phyloP scores from a whole-genome alignment of 768 basidiomycete species.

The Xerocomus potaroensis region DNA sequence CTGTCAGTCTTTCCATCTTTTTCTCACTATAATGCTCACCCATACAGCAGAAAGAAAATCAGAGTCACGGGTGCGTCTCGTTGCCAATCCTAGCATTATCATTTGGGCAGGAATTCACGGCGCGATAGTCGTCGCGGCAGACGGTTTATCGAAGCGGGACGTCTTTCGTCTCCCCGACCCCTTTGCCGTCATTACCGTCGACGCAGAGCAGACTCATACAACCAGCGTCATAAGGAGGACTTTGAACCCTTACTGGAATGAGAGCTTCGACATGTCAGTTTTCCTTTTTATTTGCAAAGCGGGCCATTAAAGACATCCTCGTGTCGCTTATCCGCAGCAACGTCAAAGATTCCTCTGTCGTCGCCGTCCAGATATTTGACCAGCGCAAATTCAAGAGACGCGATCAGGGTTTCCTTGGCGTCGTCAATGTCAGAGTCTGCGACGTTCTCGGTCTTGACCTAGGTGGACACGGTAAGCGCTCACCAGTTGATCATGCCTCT shows the following conservation, averaged over 20 bases:
- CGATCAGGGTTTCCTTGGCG: conserved; percentile 97
- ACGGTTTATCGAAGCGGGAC: conserved; percentile 90
- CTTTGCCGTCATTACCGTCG: conserved; percentile 97
- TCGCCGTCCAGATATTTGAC: conserved; percentile 98
- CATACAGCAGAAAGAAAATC: conserved; percentile 62
- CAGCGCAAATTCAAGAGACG: conserved; percentile 98
- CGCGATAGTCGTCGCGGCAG: conserved; percentile 84
- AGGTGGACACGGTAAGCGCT: conserved; percentile 81
- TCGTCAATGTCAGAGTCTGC: conserved; percentile 90
- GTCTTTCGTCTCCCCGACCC: conserved; percentile 96
- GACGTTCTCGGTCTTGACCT: conserved; percentile 89
- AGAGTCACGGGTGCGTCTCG: conserved; percentile 62
- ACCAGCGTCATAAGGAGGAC: conserved; percentile 97
- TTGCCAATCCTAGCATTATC: neutral
- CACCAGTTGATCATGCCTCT: neutral
- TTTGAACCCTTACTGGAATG: conserved; percentile 94
- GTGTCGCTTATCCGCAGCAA: conserved; percentile 59
- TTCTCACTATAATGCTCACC: conserved; percentile 8
- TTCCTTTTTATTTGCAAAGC: too few relatives aligned
- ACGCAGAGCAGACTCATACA: conserved; percentile 95
- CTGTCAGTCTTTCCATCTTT: conserved; percentile 21
- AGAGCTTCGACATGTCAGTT: conserved; percentile 93
- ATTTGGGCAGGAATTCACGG: conserved; percentile 2
- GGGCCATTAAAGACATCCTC: too few relatives aligned
- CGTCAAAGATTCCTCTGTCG: conserved; percentile 96